Conservation (phyloP, 2,329 filamentous ascomycete species). For the Helotiales sp. region DNA sequence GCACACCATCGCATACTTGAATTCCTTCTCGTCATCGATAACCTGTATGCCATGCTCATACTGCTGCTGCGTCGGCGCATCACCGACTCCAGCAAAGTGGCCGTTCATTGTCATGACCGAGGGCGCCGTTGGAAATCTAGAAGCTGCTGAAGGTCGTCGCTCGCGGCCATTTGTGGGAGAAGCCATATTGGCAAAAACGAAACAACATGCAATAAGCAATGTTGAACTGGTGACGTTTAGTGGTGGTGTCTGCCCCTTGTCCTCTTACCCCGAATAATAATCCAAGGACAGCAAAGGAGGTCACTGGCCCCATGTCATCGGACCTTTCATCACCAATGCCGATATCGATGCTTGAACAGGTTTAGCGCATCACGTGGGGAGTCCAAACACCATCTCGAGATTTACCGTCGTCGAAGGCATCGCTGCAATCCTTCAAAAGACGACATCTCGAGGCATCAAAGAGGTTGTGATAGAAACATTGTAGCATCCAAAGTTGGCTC, state of each 20-base stretch:
- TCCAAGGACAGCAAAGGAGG: neutral
- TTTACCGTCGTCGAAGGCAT: no score
- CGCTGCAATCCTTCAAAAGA: no score
- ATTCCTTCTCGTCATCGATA: slow-evolving; percentile 92
- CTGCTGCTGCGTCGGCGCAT: slow-evolving; percentile 60
- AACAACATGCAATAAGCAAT: neutral
- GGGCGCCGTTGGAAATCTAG: slow-evolving; percentile 34
- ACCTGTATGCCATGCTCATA: slow-evolving; percentile 97
- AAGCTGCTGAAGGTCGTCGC: slow-evolving; percentile 30
- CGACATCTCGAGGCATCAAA: no score
- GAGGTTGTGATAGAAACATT: no score
- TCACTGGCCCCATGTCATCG: no score
- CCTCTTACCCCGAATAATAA: slow-evolving; percentile 3
- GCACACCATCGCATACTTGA: slow-evolving; percentile 68
- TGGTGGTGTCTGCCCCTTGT: slow-evolving; percentile 15
- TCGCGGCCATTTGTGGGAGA: slow-evolving; percentile 27
- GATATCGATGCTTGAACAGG: neutral
- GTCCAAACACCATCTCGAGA: neutral
- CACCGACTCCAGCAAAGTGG: slow-evolving; percentile 75
- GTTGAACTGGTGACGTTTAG: slow-evolving; percentile 21
- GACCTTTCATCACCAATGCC: no score
- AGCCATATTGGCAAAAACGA: slow-evolving; percentile 23
- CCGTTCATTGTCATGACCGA: slow-evolving; percentile 63
- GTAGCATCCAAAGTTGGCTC: neutral
- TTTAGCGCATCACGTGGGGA: neutral